phyloP scores from a whole-genome alignment of 1,139 yeast genomes.

The Geotrichum europaeum region DNA sequence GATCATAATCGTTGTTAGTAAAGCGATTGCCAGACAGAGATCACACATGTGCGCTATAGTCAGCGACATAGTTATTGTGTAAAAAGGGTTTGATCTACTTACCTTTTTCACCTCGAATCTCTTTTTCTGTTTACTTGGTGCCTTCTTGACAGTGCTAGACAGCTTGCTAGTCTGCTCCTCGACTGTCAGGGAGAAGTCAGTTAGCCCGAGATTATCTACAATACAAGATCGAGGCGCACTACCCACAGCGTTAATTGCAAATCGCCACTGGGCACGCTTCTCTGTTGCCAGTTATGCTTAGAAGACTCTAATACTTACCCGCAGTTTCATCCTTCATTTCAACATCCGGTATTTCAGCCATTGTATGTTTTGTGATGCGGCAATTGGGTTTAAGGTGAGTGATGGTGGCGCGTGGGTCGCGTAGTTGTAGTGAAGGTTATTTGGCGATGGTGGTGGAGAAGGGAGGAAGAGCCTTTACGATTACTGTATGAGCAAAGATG shows the following conservation, averaged over 20 bases:
- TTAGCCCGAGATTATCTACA: not conserved
- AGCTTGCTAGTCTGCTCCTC: conserved; percentile 10
- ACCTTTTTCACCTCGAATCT: conserved; percentile 63
- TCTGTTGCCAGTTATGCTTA: not conserved
- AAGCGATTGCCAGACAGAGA: not conserved
- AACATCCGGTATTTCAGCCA: conserved; percentile 15
- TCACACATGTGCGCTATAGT: not conserved
- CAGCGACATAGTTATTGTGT: not conserved
- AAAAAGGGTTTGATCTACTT: conserved; percentile 8
- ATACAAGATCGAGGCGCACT: not conserved
- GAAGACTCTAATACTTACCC: conserved; percentile 18
- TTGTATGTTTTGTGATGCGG: conserved; percentile 11
- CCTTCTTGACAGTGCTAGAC: conserved; percentile 10
- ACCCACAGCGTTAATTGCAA: not conserved
- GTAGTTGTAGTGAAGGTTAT: not conserved
- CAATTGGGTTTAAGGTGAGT: not conserved
- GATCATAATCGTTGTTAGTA: not conserved
- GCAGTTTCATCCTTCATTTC: conserved; percentile 21
- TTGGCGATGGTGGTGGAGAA: not conserved
- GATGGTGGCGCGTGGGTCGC: not conserved
- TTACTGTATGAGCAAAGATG: not conserved
- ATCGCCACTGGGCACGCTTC: not conserved
- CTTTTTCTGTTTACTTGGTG: conserved; percentile 37
- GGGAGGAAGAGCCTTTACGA: not conserved
- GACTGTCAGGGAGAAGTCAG: not conserved